These are phyloP conservation scores for Fusarium setosum DNA, from an alignment of 2,329 filamentous ascomycete species.

Conservation along the genomic window DNA sequence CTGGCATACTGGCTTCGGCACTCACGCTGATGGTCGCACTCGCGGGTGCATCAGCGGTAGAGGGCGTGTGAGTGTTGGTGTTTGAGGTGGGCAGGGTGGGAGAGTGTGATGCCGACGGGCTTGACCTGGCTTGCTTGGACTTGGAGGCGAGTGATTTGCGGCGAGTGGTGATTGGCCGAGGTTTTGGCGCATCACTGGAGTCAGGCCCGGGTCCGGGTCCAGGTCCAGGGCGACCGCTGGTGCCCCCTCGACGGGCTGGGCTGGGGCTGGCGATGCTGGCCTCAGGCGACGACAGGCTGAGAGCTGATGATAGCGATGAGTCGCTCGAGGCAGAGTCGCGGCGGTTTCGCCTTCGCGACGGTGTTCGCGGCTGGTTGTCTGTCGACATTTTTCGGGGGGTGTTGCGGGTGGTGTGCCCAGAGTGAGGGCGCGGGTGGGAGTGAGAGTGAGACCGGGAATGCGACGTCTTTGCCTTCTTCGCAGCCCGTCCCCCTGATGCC, in stretches of 20 bases:
- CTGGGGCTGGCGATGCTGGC: slow-evolving; percentile 44
- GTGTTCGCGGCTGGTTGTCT: slow-evolving; percentile 46
- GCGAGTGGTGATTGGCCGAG: slow-evolving; percentile 54
- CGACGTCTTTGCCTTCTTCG: slow-evolving; percentile 52
- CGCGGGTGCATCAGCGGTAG: slow-evolving; percentile 35
- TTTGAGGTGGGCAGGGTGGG: slow-evolving; percentile 29
- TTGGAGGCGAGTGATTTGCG: slow-evolving; percentile 53
- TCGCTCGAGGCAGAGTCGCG: slow-evolving; percentile 54
- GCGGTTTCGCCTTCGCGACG: slow-evolving; percentile 49
- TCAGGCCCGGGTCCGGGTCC: slow-evolving; percentile 35
- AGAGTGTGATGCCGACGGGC: slow-evolving; percentile 51
- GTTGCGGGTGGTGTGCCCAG: slow-evolving; percentile 37
- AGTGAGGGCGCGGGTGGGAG: slow-evolving; percentile 31
- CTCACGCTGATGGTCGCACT: slow-evolving; percentile 40
- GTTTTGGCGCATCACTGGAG: slow-evolving; percentile 52
- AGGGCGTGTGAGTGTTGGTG: slow-evolving; percentile 16
- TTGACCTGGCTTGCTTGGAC: slow-evolving; percentile 49
- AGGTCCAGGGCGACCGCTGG: slow-evolving; percentile 33
- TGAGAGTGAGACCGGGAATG: slow-evolving; percentile 39
- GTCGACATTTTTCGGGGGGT: slow-evolving; percentile 42
- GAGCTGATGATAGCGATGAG: slow-evolving; percentile 55
- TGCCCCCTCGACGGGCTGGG: slow-evolving; percentile 43
- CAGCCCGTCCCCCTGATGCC: slow-evolving; percentile 42
- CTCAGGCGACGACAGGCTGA: slow-evolving; percentile 54
- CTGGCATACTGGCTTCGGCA: slow-evolving; percentile 54